Conservation (phyloP, 495 filamentous ascomycete species). For the Aspergillus leporis region DNA sequence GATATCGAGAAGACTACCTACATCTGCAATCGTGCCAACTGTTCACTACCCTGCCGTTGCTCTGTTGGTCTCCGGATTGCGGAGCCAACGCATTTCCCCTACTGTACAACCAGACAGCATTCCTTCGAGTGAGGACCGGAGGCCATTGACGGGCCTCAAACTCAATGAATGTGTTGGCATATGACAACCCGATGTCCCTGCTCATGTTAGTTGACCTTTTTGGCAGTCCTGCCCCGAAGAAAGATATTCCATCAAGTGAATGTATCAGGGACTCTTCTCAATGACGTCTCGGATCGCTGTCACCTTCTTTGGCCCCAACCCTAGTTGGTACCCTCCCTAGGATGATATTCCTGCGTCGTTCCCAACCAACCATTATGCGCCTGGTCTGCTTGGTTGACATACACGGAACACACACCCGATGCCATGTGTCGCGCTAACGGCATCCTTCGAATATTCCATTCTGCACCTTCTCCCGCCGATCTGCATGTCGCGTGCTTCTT, state of each 20-base stretch:
- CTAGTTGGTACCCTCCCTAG: not conserved
- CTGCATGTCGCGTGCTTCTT: not conserved
- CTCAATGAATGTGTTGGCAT: not conserved
- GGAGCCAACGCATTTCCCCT: not conserved
- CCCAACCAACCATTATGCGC: not conserved
- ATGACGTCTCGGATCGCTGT: not conserved
- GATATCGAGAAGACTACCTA: not conserved
- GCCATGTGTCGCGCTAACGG: not conserved
- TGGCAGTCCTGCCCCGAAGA: not conserved
- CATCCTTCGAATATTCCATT: not conserved
- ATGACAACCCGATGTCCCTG: not conserved
- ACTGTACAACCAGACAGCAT: not conserved
- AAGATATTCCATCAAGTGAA: not conserved
- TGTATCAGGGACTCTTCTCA: not conserved
- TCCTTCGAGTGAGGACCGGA: not conserved
- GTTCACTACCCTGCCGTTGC: not conserved
- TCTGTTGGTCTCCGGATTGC: not conserved
- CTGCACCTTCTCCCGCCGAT: not conserved
- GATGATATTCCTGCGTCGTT: not conserved
- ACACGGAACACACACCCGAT: not conserved
- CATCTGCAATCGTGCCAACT: not conserved
- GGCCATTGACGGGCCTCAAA: not conserved
- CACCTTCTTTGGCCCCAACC: not conserved
- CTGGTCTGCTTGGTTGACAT: not conserved
- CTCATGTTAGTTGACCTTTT: not conserved